These are phyloP conservation scores for Cladosporium sphaerospermum DNA, from an alignment of 2,329 filamentous ascomycete genomes.

Conservation along the genomic window DNA sequence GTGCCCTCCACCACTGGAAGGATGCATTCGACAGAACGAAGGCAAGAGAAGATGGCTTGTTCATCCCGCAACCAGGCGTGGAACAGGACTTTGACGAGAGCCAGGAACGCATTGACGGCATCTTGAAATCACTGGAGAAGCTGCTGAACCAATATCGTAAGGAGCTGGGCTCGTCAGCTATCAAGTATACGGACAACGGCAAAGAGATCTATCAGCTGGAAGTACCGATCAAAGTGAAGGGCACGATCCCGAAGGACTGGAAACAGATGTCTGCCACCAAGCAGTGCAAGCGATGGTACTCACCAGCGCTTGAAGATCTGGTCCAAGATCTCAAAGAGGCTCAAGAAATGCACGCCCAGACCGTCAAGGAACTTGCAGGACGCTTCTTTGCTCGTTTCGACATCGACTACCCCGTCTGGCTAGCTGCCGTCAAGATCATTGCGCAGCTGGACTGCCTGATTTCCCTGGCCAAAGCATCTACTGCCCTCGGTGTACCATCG, in stretches of 20 bases:
- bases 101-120: slow-evolving; percentile 65
- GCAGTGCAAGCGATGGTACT: slow-evolving; percentile 90
- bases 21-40: slow-evolving; percentile 80
- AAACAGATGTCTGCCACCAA: slow-evolving; percentile 94
- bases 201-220: slow-evolving; percentile 98
- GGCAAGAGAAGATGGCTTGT: slow-evolving; percentile 70
- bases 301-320: slow-evolving; percentile 70
- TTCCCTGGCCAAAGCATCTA: slow-evolving; percentile 82
- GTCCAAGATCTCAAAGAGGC: slow-evolving; percentile 88
- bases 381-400: slow-evolving; percentile 87
- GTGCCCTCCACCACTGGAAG: slow-evolving; percentile 76
- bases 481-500: slow-evolving; percentile 74
- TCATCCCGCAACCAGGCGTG: slow-evolving; percentile 80
- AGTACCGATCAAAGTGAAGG: slow-evolving; percentile 75
- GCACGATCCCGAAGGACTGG: slow-evolving; percentile 70
- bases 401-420: slow-evolving; percentile 75
- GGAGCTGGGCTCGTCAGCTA: slow-evolving; percentile 64
- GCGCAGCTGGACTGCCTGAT: slow-evolving; percentile 93
- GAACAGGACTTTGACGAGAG: slow-evolving; percentile 90
- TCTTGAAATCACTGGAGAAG: slow-evolving; percentile 65
- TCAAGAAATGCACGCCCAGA: slow-evolving; percentile 86
- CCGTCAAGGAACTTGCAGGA: slow-evolving; percentile 76
- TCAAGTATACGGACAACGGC: slow-evolving; percentile 63
- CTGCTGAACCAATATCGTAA: slow-evolving; percentile 66
- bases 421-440: slow-evolving; percentile 81